phyloP scores from a whole-genome alignment of 495 filamentous ascomycete species.

The Lophiostoma macrostomum region DNA sequence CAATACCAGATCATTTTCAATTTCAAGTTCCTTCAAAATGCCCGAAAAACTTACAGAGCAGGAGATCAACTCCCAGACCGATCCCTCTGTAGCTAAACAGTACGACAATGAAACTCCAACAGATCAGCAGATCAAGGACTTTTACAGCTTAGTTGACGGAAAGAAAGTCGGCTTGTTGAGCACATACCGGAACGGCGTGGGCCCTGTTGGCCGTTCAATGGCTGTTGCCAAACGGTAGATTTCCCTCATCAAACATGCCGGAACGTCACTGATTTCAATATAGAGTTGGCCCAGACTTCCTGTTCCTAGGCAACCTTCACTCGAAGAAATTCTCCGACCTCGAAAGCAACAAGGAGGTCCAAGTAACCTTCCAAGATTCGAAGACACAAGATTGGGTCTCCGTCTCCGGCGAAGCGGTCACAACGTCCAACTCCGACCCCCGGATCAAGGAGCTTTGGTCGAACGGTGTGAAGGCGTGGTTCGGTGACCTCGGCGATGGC shows the following conservation, averaged over 20 bases:
- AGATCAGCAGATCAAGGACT: constrained; percentile 38
- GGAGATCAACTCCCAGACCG: constrained; percentile 38
- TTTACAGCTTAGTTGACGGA: constrained; percentile 38
- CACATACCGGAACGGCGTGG: constrained; percentile 36
- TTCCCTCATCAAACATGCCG: too few species aligned
- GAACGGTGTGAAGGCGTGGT: constrained; percentile 41
- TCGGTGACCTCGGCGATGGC: constrained; percentile 48
- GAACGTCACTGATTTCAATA: too few species aligned
- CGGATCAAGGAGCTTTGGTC: constrained; percentile 46
- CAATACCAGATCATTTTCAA: constrained; percentile 2
- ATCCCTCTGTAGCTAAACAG: constrained; percentile 42
- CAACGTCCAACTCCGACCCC: constrained; percentile 38
- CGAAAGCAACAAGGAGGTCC: constrained; percentile 33
- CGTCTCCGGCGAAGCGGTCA: constrained; percentile 38
- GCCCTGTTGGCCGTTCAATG: constrained; percentile 45
- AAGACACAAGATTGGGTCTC: constrained; percentile 44
- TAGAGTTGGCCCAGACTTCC: constrained; percentile 47
- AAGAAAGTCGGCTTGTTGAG: constrained; percentile 39
- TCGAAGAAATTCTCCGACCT: constrained; percentile 46
- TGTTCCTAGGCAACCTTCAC: constrained; percentile 48
- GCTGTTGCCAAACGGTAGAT: constrained; percentile 41
- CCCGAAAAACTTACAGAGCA: constrained; percentile 33
- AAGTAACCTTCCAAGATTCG: constrained; percentile 45
- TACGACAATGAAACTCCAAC: constrained; percentile 39
- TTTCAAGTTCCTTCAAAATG: constrained; percentile 31